Conservation (phyloP, 305 asterid genomes). For the Withania somnifera region DNA sequence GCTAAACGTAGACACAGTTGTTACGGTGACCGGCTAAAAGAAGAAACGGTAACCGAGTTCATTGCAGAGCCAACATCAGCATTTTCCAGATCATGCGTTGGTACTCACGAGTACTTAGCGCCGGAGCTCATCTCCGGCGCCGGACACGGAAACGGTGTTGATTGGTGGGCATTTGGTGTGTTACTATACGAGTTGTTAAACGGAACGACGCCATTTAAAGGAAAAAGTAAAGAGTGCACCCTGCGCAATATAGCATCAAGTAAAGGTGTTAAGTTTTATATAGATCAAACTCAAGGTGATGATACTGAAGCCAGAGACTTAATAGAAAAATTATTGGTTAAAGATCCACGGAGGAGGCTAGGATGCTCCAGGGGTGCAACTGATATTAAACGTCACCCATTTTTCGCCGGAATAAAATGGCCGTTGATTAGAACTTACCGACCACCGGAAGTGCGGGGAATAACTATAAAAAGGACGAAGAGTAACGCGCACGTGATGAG, state of each 20-base stretch:
- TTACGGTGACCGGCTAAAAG: constrained; percentile 15
- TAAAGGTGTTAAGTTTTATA: constrained; percentile 45
- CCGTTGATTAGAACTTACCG: constrained; percentile 71
- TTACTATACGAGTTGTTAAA: constrained; percentile 54
- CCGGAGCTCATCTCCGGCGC: constrained; percentile 63
- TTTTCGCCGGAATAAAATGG: constrained; percentile 81
- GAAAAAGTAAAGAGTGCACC: constrained; percentile 76
- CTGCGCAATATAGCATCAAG: constrained; percentile 81
- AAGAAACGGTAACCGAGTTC: constrained; percentile 52
- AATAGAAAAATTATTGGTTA: constrained; percentile 61
- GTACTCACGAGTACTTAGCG: constrained; percentile 84
- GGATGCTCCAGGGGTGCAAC: constrained; percentile 85
- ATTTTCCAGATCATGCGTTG: constrained; percentile 82
- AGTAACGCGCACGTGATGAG: constrained; percentile 27
- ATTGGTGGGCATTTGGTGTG: constrained; percentile 98
- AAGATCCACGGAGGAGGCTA: constrained; percentile 67
- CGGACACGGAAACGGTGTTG: constrained; percentile 97
- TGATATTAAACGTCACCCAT: constrained; percentile 88
- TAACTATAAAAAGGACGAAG: constrained; percentile 50
- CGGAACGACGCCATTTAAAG: constrained; percentile 85
- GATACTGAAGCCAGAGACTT: constrained; percentile 52
- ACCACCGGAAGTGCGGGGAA: constrained; percentile 82
- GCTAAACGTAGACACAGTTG: neutral
- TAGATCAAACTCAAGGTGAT: constrained; percentile 10
- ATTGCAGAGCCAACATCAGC: constrained; percentile 79